Evolutionary conservation across 768 basidiomycete genomes (phyloP), one percentile per base, ranked within the genome.

Genomic region (Lentinula detonsa): DNA sequence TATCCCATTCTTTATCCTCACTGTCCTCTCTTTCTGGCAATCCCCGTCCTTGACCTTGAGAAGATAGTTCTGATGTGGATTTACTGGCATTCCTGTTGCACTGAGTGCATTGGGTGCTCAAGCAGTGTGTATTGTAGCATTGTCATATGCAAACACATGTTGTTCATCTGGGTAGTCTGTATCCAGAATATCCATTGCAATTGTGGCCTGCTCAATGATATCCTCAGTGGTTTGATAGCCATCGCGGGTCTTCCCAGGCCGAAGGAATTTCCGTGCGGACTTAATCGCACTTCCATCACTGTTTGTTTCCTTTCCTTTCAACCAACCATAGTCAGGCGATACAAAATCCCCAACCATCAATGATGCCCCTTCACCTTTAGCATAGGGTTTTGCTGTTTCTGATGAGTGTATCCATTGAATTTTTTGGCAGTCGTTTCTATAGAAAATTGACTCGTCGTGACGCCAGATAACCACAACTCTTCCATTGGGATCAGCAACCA

Each of bases 321-420:
- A 9, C 67, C 68, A 74, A 8, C 70, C 69, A 61, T 68, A 71
- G 34, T 74, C 70, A 6, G 72, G 63, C 2, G 70, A 75, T 1
- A 76, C 71, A 65, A 72, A 75, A 62, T 76, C 69, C 0, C 72
- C 67, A 18, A 75, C 67, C 73, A 75, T 76, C 1, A 73, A 59
- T 3, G 72, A 75, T 1, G 56, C 61, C 2, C 75, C 59, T 21
- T 76, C 74, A 8, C 74, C 74, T 54, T 77, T 77, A n/a, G 58
- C 43, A 40, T 71, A 62, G 8, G 71, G 74, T 2, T 59, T 62
- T 23, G 62, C 56, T 7, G 49, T 61, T 53, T 40, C 62, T 39
- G 49, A 23, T n/a, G 68, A 57, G 34, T 72, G 64, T 9, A 67
- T 59, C 72, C 73, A 76, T 3, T 40, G 33, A 10, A 61, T 34